Conservation (phyloP, 2,329 filamentous ascomycete genomes). For the Clonostachys chloroleuca region DNA sequence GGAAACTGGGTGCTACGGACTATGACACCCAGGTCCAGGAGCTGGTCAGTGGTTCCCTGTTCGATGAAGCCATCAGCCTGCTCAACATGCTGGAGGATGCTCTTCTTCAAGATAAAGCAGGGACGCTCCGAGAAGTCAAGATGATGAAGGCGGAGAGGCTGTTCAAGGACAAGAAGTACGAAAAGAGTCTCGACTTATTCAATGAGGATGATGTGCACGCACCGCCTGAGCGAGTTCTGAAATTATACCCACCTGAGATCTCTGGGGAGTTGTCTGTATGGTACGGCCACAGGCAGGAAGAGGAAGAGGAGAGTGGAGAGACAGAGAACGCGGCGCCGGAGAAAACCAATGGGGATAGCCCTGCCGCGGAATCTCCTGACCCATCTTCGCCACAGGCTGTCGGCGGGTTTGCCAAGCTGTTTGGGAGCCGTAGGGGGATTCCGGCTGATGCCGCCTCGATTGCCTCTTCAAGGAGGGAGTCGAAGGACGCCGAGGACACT, state of each 20-base stretch:
- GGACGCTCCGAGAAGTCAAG: slow-evolving; percentile 78
- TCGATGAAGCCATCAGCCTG: slow-evolving; percentile 90
- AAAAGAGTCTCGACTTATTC: slow-evolving; percentile 85
- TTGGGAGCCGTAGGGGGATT: slow-evolving; percentile 39
- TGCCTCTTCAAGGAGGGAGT: slow-evolving; percentile 49
- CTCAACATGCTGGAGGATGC: slow-evolving; percentile 90
- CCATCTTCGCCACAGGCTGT: slow-evolving; percentile 30
- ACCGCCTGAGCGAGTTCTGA: slow-evolving; percentile 82
- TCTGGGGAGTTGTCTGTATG: slow-evolving; percentile 73
- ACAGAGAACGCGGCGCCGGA: slow-evolving; percentile 2
- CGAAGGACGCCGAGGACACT: slow-evolving; percentile 48
- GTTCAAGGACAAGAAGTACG: slow-evolving; percentile 79
- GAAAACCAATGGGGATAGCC: slow-evolving; percentile 16
- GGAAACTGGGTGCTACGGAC: slow-evolving; percentile 91
- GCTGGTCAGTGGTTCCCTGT: slow-evolving; percentile 66
- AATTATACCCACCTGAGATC: slow-evolving; percentile 77
- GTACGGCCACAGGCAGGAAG: slow-evolving; percentile 21
- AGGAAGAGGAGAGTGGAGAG: slow-evolving; percentile 30
- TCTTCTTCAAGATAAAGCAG: slow-evolving; percentile 75
- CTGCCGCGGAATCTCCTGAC: slow-evolving; percentile 16
- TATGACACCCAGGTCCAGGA: slow-evolving; percentile 88
- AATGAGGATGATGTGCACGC: slow-evolving; percentile 79
- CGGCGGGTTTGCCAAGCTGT: slow-evolving; percentile 48
- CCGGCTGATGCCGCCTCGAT: slow-evolving; percentile 53
- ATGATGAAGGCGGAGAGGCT: slow-evolving; percentile 85